These are phyloP conservation scores for Rossbeevera mucosa DNA, from an alignment of 768 basidiomycete species.

Conservation along the genomic window DNA sequence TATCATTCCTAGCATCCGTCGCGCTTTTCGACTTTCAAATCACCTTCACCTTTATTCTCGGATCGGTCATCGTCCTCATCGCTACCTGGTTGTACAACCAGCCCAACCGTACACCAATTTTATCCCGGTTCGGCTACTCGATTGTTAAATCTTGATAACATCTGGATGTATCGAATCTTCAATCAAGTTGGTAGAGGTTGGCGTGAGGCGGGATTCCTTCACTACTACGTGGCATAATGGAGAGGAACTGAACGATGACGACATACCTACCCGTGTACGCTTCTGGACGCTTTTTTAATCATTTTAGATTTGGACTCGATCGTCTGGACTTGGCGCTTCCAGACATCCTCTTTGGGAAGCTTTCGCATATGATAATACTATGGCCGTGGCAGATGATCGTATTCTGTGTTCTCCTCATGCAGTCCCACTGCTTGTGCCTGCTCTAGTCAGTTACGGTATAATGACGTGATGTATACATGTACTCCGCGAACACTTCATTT, in stretches of 20 bases:
- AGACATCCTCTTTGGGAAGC: conserved; percentile 10
- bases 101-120: conserved; percentile 37
- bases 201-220: not conserved
- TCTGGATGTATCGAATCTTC: conserved; percentile 2
- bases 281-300: conserved; percentile 20
- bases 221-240: conserved; percentile 1
- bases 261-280: conserved; percentile 18
- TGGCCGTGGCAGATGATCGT: conserved; percentile 7
- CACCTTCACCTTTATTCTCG: conserved; percentile 80
- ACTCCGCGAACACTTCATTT: conserved; percentile 13
- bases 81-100: conserved; percentile 94
- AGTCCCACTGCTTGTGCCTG: conserved; percentile 3
- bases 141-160: conserved; percentile 21
- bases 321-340: conserved; percentile 18
- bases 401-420: conserved; percentile 8
- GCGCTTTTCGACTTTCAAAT: conserved; percentile 87
- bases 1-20: conserved; percentile 91
- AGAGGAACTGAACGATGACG: conserved; percentile 14
- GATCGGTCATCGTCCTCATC: conserved; percentile 75
- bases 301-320: conserved; percentile 27
- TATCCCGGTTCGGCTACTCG: conserved; percentile 26
- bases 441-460: conserved; percentile 23
- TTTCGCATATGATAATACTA: conserved; percentile 19
- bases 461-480: conserved; percentile 27
- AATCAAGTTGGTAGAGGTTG: not conserved